Conservation (phyloP, 2,329 filamentous ascomycete species). For the Lecanosticta acicola region DNA sequence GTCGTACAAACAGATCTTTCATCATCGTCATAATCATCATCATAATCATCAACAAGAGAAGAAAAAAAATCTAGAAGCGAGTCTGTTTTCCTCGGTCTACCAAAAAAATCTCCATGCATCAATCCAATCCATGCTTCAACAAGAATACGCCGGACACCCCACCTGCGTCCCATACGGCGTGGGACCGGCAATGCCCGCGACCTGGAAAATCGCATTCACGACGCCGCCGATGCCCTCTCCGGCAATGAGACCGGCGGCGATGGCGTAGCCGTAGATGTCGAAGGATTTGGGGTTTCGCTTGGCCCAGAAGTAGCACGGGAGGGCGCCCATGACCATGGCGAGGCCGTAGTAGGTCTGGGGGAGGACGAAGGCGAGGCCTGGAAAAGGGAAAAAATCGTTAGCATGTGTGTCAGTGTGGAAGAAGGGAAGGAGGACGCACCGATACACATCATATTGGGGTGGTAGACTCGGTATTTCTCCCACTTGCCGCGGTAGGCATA, state of each 20-base stretch:
- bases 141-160: constrained; percentile 37
- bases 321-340: constrained; percentile 54
- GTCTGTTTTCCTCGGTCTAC: not conserved
- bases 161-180: constrained; percentile 38
- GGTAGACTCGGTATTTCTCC: constrained; percentile 51
- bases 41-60: not conserved
- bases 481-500: constrained; percentile 49
- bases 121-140: too few relatives aligned
- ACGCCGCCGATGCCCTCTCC: constrained; percentile 60
- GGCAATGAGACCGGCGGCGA: constrained; percentile 57
- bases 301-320: constrained; percentile 49
- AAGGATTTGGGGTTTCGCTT: constrained; percentile 50
- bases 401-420: not conserved
- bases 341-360: constrained; percentile 53
- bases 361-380: constrained; percentile 55
- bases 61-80: too few relatives aligned
- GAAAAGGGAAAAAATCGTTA: constrained; percentile 33
- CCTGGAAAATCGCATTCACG: constrained; percentile 52
- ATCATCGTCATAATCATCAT: too few relatives aligned
- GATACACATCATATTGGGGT: constrained; percentile 54
- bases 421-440: not conserved
- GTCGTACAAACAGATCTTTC: too few relatives aligned
- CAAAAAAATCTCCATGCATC: constrained; percentile 1
- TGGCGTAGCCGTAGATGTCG: constrained; percentile 54
- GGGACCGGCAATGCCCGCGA: constrained; percentile 39